A percentile compares a stretch with the other conserved stretches of the same genome.
Evolutionary conservation across 805 yeast species (phyloP).

Genomic region (Candida alai): DNA sequence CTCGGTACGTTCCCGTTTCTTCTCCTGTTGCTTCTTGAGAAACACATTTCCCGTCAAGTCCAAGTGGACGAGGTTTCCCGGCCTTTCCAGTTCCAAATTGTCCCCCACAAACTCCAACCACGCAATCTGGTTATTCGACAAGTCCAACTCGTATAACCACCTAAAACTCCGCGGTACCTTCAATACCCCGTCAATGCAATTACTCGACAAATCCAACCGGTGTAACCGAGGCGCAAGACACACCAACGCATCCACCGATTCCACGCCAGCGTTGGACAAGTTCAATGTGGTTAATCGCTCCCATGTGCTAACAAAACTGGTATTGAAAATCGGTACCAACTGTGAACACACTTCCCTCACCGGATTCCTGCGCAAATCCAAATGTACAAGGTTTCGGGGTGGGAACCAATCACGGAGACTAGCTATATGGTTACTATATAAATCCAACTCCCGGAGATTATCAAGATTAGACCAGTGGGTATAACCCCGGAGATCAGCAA

Average conservation of each 20-base stretch:
- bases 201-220: constrained; percentile 12
- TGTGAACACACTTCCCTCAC: constrained; percentile 2
- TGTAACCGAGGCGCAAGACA: constrained; percentile 13
- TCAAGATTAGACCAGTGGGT: constrained; percentile 22
- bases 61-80: constrained; percentile 13
- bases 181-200: constrained; percentile 7
- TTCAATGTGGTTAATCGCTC: constrained; percentile 8
- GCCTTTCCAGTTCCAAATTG: neutral
- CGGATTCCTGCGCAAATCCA: constrained; percentile 11
- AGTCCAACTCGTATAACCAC: constrained; percentile 10
- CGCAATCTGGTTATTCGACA: constrained; percentile 17
- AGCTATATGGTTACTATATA: constrained; percentile 15
- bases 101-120: constrained; percentile 10
- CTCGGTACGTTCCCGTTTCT: too few relatives aligned
- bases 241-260: constrained; percentile 9
- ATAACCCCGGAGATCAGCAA: constrained; percentile 19
- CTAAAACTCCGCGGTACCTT: constrained; percentile 7
- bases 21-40: constrained; percentile 10
- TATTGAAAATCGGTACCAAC: constrained; percentile 5
- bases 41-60: constrained; percentile 19
- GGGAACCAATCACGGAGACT: constrained; percentile 17
- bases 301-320: too few relatives aligned
- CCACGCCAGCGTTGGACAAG: constrained; percentile 9
- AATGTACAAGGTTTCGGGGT: constrained; percentile 12
- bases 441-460: constrained; percentile 19